Conservation (phyloP, 306 rosid species). For the Ormosia semicastrata region DNA sequence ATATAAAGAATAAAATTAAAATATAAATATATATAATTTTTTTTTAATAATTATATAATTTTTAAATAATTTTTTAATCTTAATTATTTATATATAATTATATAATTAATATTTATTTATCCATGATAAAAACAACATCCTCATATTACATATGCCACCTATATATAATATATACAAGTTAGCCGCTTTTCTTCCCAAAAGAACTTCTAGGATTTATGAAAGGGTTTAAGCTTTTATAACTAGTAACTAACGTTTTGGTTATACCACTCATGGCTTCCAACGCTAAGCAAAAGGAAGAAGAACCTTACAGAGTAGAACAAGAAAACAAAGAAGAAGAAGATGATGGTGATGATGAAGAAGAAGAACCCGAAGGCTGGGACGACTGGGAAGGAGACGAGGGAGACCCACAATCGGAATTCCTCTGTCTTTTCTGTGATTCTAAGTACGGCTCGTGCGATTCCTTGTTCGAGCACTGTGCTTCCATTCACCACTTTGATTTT, state of each 20-base stretch:
- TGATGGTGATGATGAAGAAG: conserved; percentile 22
- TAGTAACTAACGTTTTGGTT: neutral
- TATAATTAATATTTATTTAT: no score
- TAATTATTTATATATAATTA: no score
- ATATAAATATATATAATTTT: no score
- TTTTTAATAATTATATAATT: no score
- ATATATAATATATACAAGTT: neutral
- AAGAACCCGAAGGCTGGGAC: conserved; percentile 46
- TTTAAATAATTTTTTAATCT: no score
- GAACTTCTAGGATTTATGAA: conserved; percentile 23
- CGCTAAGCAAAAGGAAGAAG: neutral
- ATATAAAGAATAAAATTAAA: no score
- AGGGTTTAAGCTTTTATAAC: conserved; percentile 32
- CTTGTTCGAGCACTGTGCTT: conserved; percentile 62
- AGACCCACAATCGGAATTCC: conserved; percentile 33
- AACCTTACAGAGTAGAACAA: neutral
- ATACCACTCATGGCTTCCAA: conserved; percentile 25
- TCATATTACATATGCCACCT: no score
- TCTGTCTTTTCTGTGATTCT: conserved; percentile 78
- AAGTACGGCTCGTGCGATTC: conserved; percentile 35
- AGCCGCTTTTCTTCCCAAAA: no score
- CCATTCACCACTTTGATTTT: conserved; percentile 68
- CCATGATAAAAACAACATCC: no score
- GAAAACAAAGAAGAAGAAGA: conserved; percentile 24
- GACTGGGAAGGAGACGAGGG: conserved; percentile 66